Conservation (phyloP, 495 filamentous ascomycete species). For the Mytilinidion resinicola region DNA sequence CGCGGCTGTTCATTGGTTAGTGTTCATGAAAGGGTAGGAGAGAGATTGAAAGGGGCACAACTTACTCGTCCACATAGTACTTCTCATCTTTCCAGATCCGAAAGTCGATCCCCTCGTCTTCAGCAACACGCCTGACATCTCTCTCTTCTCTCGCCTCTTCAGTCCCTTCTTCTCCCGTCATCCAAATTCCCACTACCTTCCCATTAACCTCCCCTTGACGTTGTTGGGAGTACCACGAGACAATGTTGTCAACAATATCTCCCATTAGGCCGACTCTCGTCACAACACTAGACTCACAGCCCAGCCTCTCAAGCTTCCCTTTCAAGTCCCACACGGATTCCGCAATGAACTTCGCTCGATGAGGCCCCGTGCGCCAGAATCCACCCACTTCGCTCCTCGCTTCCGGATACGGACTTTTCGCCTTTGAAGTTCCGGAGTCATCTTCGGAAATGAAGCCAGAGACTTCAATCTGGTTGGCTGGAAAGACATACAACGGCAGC, state of each 20-base stretch:
- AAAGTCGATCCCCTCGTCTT: conserved; percentile 46
- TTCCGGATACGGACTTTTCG: conserved; percentile 50
- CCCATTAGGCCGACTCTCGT: conserved; percentile 54
- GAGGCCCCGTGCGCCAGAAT: conserved; percentile 63
- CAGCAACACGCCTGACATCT: conserved; percentile 44
- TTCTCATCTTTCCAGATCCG: conserved; percentile 62
- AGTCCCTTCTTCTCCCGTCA: conserved; percentile 56
- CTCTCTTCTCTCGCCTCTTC: conserved; percentile 60
- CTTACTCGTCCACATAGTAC: conserved; percentile 67
- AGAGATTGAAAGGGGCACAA: conserved; percentile 21
- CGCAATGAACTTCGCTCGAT: conserved; percentile 60
- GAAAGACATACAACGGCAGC: conserved; percentile 59
- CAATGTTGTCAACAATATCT: conserved; percentile 48
- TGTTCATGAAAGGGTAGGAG: not conserved
- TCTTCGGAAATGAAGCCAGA: conserved; percentile 53
- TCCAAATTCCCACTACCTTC: conserved; percentile 56
- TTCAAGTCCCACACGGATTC: conserved; percentile 65
- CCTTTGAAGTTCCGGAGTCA: conserved; percentile 6
- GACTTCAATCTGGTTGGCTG: conserved; percentile 60
- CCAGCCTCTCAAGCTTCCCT: conserved; percentile 45
- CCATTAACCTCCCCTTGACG: not conserved
- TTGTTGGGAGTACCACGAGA: conserved; percentile 36
- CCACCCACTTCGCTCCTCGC: conserved; percentile 49
- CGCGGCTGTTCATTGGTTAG: conserved; percentile 42
- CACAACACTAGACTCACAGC: conserved; percentile 46